phyloP scores from a whole-genome alignment of 2,329 filamentous ascomycete species.

The Aspergillus ustus region DNA sequence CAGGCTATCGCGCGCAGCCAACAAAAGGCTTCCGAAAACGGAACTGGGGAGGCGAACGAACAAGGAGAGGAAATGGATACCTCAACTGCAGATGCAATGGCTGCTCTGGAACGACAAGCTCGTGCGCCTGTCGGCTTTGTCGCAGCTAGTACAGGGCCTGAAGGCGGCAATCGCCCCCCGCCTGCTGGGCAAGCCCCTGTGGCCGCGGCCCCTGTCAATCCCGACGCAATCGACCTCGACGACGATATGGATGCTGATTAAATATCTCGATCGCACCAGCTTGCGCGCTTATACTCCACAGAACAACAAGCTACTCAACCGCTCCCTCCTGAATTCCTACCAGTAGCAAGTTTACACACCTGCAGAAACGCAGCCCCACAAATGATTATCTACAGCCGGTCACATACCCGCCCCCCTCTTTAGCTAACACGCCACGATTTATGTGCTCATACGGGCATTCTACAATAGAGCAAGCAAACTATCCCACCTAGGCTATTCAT shows the following conservation, averaged over 20 bases:
- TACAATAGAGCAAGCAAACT: constrained; percentile 7
- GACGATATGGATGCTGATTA: constrained; percentile 54
- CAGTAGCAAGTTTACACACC: neutral
- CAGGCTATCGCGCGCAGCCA: constrained; percentile 87
- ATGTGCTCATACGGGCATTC: neutral
- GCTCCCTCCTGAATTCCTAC: constrained; percentile 1
- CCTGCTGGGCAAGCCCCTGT: constrained; percentile 34
- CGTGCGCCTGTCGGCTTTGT: constrained; percentile 90
- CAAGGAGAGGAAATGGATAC: constrained; percentile 51
- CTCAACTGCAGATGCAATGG: constrained; percentile 77
- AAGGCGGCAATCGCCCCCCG: constrained; percentile 61
- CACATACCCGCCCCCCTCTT: neutral
- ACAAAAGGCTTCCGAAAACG: constrained; percentile 51
- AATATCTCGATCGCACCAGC: neutral
- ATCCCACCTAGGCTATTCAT: neutral
- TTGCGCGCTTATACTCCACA: too few species aligned
- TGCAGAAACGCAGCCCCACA: neutral
- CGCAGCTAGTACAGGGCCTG: constrained; percentile 75
- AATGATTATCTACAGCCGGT: neutral
- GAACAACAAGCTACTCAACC: too few species aligned
- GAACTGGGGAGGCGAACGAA: constrained; percentile 29
- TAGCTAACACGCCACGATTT: neutral
- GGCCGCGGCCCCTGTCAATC: constrained; percentile 64
- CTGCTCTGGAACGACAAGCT: constrained; percentile 83
- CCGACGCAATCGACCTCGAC: constrained; percentile 84